These are phyloP conservation scores for Blastobotrys raffinosifermentans DNA, from an alignment of 1,139 yeast species.

Conservation along the genomic window DNA sequence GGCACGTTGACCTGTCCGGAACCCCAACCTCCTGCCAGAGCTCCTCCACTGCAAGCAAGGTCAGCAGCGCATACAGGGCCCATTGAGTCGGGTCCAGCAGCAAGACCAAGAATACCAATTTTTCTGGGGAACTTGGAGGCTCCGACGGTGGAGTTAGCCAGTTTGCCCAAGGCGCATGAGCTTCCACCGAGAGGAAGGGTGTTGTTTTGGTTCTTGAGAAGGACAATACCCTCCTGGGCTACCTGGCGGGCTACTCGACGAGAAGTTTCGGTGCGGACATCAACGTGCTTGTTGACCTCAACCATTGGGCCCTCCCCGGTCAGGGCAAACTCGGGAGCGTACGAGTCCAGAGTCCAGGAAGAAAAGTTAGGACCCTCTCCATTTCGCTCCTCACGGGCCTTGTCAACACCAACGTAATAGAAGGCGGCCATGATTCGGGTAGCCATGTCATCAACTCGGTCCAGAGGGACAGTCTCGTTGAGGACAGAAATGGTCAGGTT, in stretches of 20 bases:
- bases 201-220: conserved; percentile 48
- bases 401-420: conserved; percentile 32
- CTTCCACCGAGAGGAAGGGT: conserved; percentile 47
- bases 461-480: conserved; percentile 51
- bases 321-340: conserved; percentile 45
- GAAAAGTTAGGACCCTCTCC: conserved; percentile 48
- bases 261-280: conserved; percentile 46
- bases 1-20: conserved; percentile 11
- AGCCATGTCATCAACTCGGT: conserved; percentile 58
- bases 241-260: conserved; percentile 47
- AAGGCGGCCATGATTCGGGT: conserved; percentile 55
- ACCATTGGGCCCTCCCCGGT: conserved; percentile 50
- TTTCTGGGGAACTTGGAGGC: background rate
- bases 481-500: conserved; percentile 49
- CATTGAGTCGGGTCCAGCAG: conserved; percentile 8
- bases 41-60: conserved; percentile 11
- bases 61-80: conserved; percentile 10
- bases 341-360: conserved; percentile 54
- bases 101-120: conserved; percentile 2
- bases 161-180: no score
- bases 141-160: no score
- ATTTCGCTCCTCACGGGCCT: conserved; percentile 24
- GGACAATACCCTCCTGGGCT: conserved; percentile 52
- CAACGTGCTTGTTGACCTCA: conserved; percentile 51
- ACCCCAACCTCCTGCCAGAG: conserved; percentile 14